Conservation (phyloP, 176 grass and related monocot species). For the Sorghum bicolor region Sorghum_bicolor_NCBIv3 NC_012873.2:51448001-51448500, state of each 20-base stretch:
- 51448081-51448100: not conserved
- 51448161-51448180: not conserved
- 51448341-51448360: not conserved
- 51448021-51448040: not conserved
- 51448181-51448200: conserved; percentile 3
- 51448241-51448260: not conserved
- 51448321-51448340: not conserved
- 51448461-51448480: conserved; percentile 3
- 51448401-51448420: not conserved
- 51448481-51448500: not conserved
- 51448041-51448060: not conserved
- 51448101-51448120: not conserved
- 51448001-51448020: not conserved
- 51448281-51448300: not conserved
- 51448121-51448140: not conserved
- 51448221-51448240: not conserved
- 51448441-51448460: not conserved
- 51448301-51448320: not conserved
- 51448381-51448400: not conserved
- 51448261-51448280: not conserved
- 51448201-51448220: not conserved
- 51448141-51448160: conserved; percentile 11
- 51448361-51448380: not conserved
- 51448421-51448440: not conserved
- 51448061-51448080: conserved; percentile 6